Base-by-base conservation (phyloP, 2,329 filamentous ascomycete species). In the Calonectria leucothoes region DNA sequence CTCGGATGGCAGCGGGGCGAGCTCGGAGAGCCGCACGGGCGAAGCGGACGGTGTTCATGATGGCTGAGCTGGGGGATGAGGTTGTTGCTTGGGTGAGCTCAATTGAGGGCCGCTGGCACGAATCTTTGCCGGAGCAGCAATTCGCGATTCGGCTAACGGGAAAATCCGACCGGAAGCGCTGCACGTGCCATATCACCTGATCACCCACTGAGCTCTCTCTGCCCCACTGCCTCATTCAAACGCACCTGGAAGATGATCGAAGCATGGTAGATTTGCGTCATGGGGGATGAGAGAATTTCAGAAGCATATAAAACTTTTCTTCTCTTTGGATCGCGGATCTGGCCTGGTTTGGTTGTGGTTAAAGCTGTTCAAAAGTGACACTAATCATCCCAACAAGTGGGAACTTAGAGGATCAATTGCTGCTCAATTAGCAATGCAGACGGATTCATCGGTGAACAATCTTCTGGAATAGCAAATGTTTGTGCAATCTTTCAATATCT, bases 1-100 rank as follows among this genome's bases (percentile, higher is more conserved):
- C 90, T 86, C 93, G 91, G 87, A 96, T 89, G 85, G 93, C 91
- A 83, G 94, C 89, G 84, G 95, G 93, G 83, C 93, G 94, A 84
- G 92, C 94, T 88, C 95, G 91, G 86, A 98, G 91, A 89, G 95
- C 96, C 87, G 93, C 92, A 88, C 96, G 94, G 90, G 95, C 94
- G 88, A 98, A 90, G 88, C 96, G 95, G 88, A 98, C 89, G 87
- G 95, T 94, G 92, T 95, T 98, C 96, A 98, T 98, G 88, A 87
- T 92, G 89, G 83, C 77, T 86, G 84, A 83, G 85, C 82, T 85
- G 85, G 83, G 85, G 88, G 88, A 89, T 87, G 87, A 82, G 82
- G 78, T 82, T 86, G 83, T 82, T 89, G 86, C 85, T 85, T 85
- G 83, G 83, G 75, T 82, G 82, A 83, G 83, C 82, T 85, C 82